Percentiles rank a stretch among this genome's conserved stretches.
Conservation (phyloP, 495 filamentous ascomycete species). For the Lasiosphaeris hirsuta region DNA sequence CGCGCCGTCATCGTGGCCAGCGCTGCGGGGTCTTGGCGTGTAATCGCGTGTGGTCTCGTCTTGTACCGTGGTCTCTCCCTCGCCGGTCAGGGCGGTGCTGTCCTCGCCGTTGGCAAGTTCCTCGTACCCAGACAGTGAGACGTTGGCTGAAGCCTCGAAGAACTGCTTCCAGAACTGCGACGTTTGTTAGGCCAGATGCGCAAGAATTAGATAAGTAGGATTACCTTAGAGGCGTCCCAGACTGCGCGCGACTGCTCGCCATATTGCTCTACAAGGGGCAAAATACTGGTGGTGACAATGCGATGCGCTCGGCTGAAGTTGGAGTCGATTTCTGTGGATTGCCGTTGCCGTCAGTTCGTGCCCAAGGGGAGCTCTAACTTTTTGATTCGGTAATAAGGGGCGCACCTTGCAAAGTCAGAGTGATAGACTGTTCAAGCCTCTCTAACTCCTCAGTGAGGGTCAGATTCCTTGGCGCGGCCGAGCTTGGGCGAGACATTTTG, state of each 20-base stretch:
- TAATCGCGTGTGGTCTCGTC: slow-evolving; percentile 32
- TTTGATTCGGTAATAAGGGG: neutral
- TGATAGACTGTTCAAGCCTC: slow-evolving; percentile 94
- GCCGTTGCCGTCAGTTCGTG: slow-evolving; percentile 11
- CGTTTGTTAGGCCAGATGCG: neutral
- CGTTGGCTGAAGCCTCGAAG: slow-evolving; percentile 97
- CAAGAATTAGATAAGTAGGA: neutral
- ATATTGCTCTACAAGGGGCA: slow-evolving; percentile 95
- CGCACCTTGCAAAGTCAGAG: slow-evolving; percentile 87
- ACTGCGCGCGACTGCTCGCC: slow-evolving; percentile 89
- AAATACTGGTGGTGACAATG: slow-evolving; percentile 89
- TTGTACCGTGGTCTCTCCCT: slow-evolving; percentile 31
- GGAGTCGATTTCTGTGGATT: slow-evolving; percentile 80
- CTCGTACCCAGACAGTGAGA: slow-evolving; percentile 94
- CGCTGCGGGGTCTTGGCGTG: neutral
- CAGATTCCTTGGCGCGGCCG: slow-evolving; percentile 60
- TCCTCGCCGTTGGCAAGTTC: slow-evolving; percentile 60
- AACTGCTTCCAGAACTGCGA: slow-evolving; percentile 97
- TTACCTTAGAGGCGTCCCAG: slow-evolving; percentile 93
- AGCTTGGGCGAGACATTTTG: slow-evolving; percentile 43
- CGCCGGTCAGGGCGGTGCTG: slow-evolving; percentile 40
- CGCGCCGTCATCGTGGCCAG: slow-evolving; percentile 3
- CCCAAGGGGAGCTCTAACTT: neutral
- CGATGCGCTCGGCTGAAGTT: slow-evolving; percentile 97
- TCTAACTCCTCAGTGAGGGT: slow-evolving; percentile 93